phyloP scores from a whole-genome alignment of 1,284 basidiomycete genomes.

The Blastosporella zonata region DNA sequence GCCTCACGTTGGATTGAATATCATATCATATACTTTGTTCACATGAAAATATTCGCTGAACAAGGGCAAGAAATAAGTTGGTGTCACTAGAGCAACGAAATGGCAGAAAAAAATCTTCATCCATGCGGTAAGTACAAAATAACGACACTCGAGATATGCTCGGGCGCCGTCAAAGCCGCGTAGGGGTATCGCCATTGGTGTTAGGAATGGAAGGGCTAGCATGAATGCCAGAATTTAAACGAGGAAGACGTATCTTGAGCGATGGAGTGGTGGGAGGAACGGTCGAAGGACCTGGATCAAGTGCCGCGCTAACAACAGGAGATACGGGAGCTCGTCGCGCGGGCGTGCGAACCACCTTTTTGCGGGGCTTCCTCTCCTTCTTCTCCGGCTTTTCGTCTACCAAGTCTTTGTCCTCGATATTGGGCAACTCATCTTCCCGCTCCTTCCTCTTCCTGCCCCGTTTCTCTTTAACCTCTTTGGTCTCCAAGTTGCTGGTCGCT shows the following conservation, averaged over 20 bases:
- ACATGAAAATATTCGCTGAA: no score
- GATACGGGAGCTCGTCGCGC: slow-evolving; percentile 24
- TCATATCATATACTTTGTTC: no score
- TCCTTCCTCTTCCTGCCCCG: slow-evolving; percentile 46
- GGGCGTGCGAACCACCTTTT: slow-evolving; percentile 30
- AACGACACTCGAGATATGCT: no score
- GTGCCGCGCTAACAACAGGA: slow-evolving; percentile 18
- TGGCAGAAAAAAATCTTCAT: no score
- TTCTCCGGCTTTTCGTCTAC: slow-evolving; percentile 23
- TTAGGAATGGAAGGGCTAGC: slow-evolving; percentile 20
- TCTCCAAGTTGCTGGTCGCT: slow-evolving; percentile 23
- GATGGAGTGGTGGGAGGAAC: slow-evolving; percentile 39
- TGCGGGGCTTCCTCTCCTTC: slow-evolving; percentile 28
- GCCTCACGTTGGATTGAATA: no score
- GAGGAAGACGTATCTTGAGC: slow-evolving; percentile 57
- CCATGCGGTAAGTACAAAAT: no score
- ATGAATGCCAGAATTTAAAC: slow-evolving; percentile 32
- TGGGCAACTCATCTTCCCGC: slow-evolving; percentile 38
- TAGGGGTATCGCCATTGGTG: slow-evolving; percentile 22
- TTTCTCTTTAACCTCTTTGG: slow-evolving; percentile 35
- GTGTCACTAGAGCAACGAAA: no score
- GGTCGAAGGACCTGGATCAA: slow-evolving; percentile 24
- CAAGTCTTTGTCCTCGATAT: slow-evolving; percentile 20
- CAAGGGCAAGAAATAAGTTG: no score
- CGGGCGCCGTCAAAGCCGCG: slow-evolving; percentile 16